Evolutionary conservation across 1,284 basidiomycete genomes (phyloP).

Genomic region (Pyrrhoderma noxium): DNA sequence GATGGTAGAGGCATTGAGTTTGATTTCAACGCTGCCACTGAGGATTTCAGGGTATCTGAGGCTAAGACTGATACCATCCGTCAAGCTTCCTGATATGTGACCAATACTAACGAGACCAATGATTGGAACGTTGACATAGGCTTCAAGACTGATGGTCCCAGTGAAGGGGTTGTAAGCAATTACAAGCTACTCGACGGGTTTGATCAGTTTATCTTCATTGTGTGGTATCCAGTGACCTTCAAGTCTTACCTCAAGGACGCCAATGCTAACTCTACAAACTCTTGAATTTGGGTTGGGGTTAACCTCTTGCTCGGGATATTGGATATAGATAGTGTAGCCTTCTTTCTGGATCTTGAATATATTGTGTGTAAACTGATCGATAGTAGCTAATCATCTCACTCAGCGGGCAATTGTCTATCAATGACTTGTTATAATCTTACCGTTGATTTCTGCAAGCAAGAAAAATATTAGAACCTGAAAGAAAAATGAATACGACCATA

Average conservation of each 20-base stretch:
- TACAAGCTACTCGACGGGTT: not conserved
- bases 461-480: too few species aligned
- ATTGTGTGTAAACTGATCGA: too few species aligned
- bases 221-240: too few species aligned
- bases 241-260: not conserved
- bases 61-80: not conserved
- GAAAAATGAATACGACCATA: too few species aligned
- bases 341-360: not conserved
- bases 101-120: not conserved
- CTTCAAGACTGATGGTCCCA: not conserved
- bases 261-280: not conserved
- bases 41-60: not conserved
- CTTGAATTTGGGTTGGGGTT: too few species aligned
- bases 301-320: not conserved
- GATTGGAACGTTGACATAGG: not conserved
- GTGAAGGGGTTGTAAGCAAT: not conserved
- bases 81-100: not conserved
- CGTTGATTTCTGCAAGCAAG: too few species aligned
- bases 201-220: too few species aligned
- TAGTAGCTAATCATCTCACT: too few species aligned
- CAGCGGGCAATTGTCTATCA: too few species aligned
- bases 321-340: not conserved
- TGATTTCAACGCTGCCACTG: not conserved
- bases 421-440: too few species aligned
- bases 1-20: not conserved